Evolutionary conservation across 1,284 basidiomycete genomes (phyloP), one percentile per base, ranked within the genome.

Genomic region (Earliella scabrosa): DNA sequence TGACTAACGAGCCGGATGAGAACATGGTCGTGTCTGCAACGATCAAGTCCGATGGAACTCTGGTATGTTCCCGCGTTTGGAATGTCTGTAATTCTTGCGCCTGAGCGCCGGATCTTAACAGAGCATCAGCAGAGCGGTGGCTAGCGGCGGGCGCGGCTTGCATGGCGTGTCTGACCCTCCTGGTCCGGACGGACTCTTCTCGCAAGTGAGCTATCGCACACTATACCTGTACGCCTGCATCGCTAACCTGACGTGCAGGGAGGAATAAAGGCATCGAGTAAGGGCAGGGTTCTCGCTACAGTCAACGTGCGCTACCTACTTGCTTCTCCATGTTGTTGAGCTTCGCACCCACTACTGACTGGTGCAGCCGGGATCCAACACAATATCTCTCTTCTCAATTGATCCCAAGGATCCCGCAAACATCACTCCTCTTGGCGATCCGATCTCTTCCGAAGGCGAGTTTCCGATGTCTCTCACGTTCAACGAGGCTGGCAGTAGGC

Each of bases 401-500:
- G 68, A 80, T 60, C 71, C 74, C 2, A 65, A 60, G 18, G 66
- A 75, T 58, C 79, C 80, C 0, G 70, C 74, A 1, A 58, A 70
- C 31, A 63, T 81, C 34, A 60, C 62, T 14, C 70, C 71, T 65
- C 65, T 81, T 24, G 80, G 79, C 1, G 60, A 66, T 29, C 76
- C 79, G 2, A 66, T 77, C 7, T 68, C 71, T 7, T 74, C 71
- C 40, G 76, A 73, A 2, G 78, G 80, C 24, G 75, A 82, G 49
- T 81, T 82, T 69, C 80, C 80, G 9, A 69, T 81, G 49, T 78
- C 78, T 1, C 63, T 81, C 16, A 75, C 78, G 6, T 73, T 80
- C 59, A 79, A 76, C 64, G 68, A 69, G 43, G 69, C 68, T 11
- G 76, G 76, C 18, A 71, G 65, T 45, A 70, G 62, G 45, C 68